Percentiles rank a stretch among this genome's conserved stretches.
These are phyloP conservation scores for Fusarium pininemorale DNA, from an alignment of 2,329 filamentous ascomycete species.

Conservation along the genomic window DNA sequence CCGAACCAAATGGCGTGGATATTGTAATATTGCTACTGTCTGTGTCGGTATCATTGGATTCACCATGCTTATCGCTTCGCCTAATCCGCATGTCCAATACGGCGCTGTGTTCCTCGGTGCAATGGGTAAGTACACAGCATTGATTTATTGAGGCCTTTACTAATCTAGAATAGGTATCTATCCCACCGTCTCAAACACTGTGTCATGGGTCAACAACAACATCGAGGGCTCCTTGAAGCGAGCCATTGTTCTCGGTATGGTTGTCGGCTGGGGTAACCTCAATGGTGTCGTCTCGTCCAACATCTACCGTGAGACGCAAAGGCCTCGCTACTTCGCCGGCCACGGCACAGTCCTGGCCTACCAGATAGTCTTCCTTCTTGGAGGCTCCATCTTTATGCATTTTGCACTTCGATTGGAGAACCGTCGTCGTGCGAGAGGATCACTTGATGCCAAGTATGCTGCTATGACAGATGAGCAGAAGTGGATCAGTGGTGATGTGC, in stretches of 20 bases:
- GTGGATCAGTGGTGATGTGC: slow-evolving; percentile 65
- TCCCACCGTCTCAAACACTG: slow-evolving; percentile 74
- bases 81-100: slow-evolving; percentile 67
- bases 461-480: slow-evolving; percentile 65
- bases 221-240: slow-evolving; percentile 69
- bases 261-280: slow-evolving; percentile 82
- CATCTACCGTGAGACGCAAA: slow-evolving; percentile 61
- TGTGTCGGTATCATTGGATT: slow-evolving; percentile 73
- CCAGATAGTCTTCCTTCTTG: slow-evolving; percentile 68
- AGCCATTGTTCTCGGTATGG: slow-evolving; percentile 76
- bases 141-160: not conserved
- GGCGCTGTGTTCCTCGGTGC: slow-evolving; percentile 76
- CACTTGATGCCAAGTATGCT: slow-evolving; percentile 64
- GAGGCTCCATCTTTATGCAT: slow-evolving; percentile 71
- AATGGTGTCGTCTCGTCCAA: slow-evolving; percentile 73
- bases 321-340: slow-evolving; percentile 53
- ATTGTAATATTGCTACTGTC: slow-evolving; percentile 72
- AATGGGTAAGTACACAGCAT: slow-evolving; percentile 6
- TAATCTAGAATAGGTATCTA: slow-evolving; percentile 67
- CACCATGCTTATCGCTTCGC: slow-evolving; percentile 67
- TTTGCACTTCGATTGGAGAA: slow-evolving; percentile 68
- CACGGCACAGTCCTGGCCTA: slow-evolving; percentile 73
- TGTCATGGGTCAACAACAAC: slow-evolving; percentile 77
- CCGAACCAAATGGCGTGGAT: slow-evolving; percentile 68
- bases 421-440: slow-evolving; percentile 61